Conservation (phyloP, 2,329 filamentous ascomycete species). For the Trichoderma atroviride region DNA sequence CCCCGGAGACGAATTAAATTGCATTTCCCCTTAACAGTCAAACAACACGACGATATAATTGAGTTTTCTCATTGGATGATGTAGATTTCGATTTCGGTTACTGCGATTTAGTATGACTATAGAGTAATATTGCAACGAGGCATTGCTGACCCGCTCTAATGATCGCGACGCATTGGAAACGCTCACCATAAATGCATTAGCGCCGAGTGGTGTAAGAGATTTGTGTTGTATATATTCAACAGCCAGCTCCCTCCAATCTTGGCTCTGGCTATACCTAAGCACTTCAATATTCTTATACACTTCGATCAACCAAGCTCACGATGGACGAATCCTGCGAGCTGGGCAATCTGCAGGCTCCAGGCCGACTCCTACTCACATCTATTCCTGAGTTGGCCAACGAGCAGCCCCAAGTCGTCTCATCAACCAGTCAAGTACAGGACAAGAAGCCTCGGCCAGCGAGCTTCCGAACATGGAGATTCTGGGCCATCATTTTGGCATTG, state of each 20-base stretch:
- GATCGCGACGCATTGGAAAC: background rate
- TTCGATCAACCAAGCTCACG: background rate
- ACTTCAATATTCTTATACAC: background rate
- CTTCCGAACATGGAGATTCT: slow-evolving; percentile 10
- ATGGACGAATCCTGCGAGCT: slow-evolving; percentile 8
- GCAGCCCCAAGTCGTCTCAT: background rate
- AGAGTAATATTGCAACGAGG: background rate
- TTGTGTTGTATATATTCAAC: background rate
- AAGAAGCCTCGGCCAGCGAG: background rate
- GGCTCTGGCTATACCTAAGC: background rate
- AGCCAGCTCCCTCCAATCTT: background rate
- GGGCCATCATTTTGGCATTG: slow-evolving; percentile 29
- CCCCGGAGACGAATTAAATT: background rate
- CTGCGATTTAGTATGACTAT: background rate
- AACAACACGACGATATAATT: background rate
- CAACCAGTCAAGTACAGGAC: background rate
- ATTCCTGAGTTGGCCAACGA: background rate
- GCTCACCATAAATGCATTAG: background rate
- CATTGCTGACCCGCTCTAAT: background rate
- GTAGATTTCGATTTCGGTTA: background rate
- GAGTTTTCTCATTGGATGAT: background rate
- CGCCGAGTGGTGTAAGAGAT: background rate
- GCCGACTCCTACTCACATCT: background rate
- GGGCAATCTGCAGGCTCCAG: background rate
- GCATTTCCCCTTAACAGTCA: background rate